Evolutionary conservation across 2,329 filamentous ascomycete genomes (phyloP), one percentile per base, ranked within the genome.

Genomic region (Penicillium oxalicum): DNA sequence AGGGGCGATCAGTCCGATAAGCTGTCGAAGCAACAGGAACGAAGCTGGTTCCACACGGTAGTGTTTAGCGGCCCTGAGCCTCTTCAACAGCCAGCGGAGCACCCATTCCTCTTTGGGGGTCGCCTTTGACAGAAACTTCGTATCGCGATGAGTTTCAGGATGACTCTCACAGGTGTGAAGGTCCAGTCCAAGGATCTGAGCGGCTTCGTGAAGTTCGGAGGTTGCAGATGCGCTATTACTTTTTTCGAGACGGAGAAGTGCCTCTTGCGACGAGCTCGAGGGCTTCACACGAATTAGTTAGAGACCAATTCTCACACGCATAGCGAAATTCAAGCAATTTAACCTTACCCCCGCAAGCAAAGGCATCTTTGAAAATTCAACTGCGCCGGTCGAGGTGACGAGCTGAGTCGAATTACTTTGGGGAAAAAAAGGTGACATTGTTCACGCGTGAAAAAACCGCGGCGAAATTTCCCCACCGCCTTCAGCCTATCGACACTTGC

Each of bases 1-100:
- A 0, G 82, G 72, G 0, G 87, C 84, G 13, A 91, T 80, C n/a
- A 81, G 76, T 58, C 83, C 82, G 45, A 86, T 74, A 1, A 88
- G 72, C 74, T 82, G 82, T 69, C 80, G 75, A 48, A 87, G 60
- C 44, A 81, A 75, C 74, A 71, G 59, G 60, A 79, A 83, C 28
- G 73, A 70, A 40, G 60, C 60, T n/a, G 65, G 54, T 37, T 73
- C 70, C 32, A 68, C 63, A 44, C 74, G 72, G 45, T 74, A 74
- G 40, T 61, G 68, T 55, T 66, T 63, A 41, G 59, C 65, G 41
- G 68, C 63, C 56, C 74, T 77, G 45, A 85, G 55, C 61, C 79
- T 83, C 57, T 80, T 82, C 58, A 84, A 69, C 25, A 86, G 67
- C 84, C 84, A 87, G 60, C 79, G 77, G 49, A 86, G 63, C 11